Base-by-base conservation (phyloP, 78 protist species). In the Anaeramoeba ignava region DNA sequence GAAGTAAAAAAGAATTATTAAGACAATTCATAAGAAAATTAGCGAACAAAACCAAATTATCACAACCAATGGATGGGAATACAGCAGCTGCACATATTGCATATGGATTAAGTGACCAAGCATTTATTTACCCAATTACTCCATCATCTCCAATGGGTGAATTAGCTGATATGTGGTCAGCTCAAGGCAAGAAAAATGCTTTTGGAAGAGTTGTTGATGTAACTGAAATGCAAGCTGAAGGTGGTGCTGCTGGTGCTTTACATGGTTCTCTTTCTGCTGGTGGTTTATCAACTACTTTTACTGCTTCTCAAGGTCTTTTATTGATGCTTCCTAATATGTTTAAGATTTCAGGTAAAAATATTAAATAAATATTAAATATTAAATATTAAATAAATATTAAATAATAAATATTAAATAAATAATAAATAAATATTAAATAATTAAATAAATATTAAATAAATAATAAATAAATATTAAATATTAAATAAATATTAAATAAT, bases 321-420 rank as follows among this genome's bases (percentile, higher is more conserved):
- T 84, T 91, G 39, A 91, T 91, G 94, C 81, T 91, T 38, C 94
- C 94, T 54, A 89, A 89, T 84, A 86, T 91, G 88, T 91, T 87
- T 83, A 79, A 84, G 83, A 27, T 31, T 67, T 67, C n/a, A n/a
- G n/a, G n/a, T n/a, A n/a, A n/a, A n/a, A n/a, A n/a, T n/a, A n/a
- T n/a, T n/a, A n/a, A n/a, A n/a, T n/a, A n/a, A n/a, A n/a, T n/a
- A n/a, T n/a, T n/a, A n/a, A n/a, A n/a, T n/a, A n/a, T n/a, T n/a
- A n/a, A n/a, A n/a, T n/a, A n/a, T n/a, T n/a, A n/a, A n/a, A n/a
- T n/a, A n/a, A n/a, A n/a, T n/a, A n/a, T n/a, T n/a, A n/a, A n/a
- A n/a, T n/a, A n/a, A n/a, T n/a, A n/a, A n/a, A n/a, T n/a, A n/a
- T n/a, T n/a, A n/a, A n/a, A n/a, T n/a, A n/a, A n/a, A n/a, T n/a